phyloP scores from a whole-genome alignment of 257 asterid genomes.

The Lithospermum erythrorhizon region DNA sequence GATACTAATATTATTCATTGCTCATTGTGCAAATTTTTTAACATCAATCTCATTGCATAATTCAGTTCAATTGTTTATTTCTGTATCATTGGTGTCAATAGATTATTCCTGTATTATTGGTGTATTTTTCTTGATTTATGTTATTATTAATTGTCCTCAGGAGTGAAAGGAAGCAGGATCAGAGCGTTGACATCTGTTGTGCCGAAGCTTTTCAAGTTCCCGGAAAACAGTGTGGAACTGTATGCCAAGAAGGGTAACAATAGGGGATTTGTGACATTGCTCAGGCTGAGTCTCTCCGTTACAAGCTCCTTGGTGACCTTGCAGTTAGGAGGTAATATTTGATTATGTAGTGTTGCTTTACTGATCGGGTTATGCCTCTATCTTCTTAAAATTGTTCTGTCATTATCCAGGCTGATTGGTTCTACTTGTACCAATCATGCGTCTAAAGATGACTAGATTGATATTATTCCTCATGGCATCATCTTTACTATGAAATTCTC shows the following conservation, averaged over 20 bases:
- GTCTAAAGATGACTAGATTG: constrained; percentile 19
- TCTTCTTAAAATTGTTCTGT: constrained; percentile 5
- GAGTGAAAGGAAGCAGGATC: constrained; percentile 66
- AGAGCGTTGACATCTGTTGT: constrained; percentile 57
- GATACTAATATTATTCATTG: too few relatives aligned
- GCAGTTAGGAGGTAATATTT: constrained; percentile 46
- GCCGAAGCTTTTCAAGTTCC: constrained; percentile 56
- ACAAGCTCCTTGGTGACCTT: constrained; percentile 69
- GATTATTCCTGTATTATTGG: too few relatives aligned
- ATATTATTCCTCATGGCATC: constrained; percentile 4
- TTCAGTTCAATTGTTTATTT: too few relatives aligned
- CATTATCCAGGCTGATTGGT: constrained; percentile 40
- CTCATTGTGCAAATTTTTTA: too few relatives aligned
- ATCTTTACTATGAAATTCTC: constrained; percentile 8
- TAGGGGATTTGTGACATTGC: constrained; percentile 64
- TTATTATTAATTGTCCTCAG: constrained; percentile 12
- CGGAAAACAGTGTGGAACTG: constrained; percentile 54
- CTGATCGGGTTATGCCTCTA: too few relatives aligned
- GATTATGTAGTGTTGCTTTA: background rate
- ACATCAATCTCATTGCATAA: too few relatives aligned
- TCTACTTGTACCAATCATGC: constrained; percentile 15
- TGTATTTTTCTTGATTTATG: too few relatives aligned
- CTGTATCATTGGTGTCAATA: too few relatives aligned
- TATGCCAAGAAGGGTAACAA: constrained; percentile 68
- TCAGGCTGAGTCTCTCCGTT: constrained; percentile 57